Evolutionary conservation across 2,329 filamentous ascomycete genomes (phyloP).

Genomic region (Xylariaceae sp.): DNA sequence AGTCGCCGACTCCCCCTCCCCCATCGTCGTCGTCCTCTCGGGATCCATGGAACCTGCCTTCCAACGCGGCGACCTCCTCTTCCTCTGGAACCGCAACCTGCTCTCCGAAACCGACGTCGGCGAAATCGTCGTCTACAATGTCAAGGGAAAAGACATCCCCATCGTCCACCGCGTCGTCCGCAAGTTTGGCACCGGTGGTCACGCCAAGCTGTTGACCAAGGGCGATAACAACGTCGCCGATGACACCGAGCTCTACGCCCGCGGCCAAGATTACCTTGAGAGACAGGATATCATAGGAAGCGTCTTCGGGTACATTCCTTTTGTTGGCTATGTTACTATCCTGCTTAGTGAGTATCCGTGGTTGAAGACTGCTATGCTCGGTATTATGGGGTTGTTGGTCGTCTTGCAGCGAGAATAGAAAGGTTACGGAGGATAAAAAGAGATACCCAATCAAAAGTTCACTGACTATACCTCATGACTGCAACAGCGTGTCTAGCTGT

Average conservation of each 20-base stretch:
- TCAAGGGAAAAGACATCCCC: slow-evolving; percentile 90
- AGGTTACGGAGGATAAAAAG: neutral
- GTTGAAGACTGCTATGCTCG: slow-evolving; percentile 93
- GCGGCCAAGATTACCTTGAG: slow-evolving; percentile 80
- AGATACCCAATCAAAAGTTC: neutral
- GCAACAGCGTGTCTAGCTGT: neutral
- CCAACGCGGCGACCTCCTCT: slow-evolving; percentile 70
- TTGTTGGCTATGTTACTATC: slow-evolving; percentile 96
- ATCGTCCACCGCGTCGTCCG: slow-evolving; percentile 93
- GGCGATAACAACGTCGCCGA: slow-evolving; percentile 95
- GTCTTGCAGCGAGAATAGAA: slow-evolving; percentile 80
- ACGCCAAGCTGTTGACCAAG: slow-evolving; percentile 82
- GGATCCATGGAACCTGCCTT: slow-evolving; percentile 84
- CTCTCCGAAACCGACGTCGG: slow-evolving; percentile 52
- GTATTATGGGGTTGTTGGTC: slow-evolving; percentile 90
- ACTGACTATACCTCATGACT: neutral
- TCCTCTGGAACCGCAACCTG: slow-evolving; percentile 71
- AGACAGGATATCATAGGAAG: slow-evolving; percentile 90
- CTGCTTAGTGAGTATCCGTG: slow-evolving; percentile 92
- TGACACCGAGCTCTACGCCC: slow-evolving; percentile 84
- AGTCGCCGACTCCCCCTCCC: slow-evolving; percentile 67
- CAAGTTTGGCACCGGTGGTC: slow-evolving; percentile 58
- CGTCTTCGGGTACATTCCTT: slow-evolving; percentile 86
- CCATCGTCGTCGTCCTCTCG: slow-evolving; percentile 79
- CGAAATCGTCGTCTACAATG: slow-evolving; percentile 67